Percentiles rank a stretch among this genome's conserved stretches.
Conservation (phyloP, 2,329 filamentous ascomycete species). For the Clonostachys byssicola region DNA sequence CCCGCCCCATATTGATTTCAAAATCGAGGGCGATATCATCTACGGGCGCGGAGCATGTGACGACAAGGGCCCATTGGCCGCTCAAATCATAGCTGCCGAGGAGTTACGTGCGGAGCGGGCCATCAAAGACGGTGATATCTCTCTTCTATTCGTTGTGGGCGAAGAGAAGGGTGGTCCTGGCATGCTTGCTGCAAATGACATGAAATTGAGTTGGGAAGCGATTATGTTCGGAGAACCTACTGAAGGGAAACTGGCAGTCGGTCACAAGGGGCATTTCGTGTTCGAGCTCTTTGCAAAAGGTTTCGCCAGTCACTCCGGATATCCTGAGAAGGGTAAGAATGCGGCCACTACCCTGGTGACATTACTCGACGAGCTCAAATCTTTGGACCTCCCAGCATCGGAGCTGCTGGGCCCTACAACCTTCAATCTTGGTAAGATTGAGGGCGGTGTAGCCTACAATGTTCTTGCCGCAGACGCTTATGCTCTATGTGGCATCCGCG, state of each 20-base stretch:
- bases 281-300: constrained; percentile 57
- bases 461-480: constrained; percentile 5
- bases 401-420: constrained; percentile 6
- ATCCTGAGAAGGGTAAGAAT: constrained; percentile 9
- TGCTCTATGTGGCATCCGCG: constrained; percentile 6
- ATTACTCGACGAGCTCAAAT: constrained; percentile 9
- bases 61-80: constrained; percentile 60
- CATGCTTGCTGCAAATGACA: constrained; percentile 48
- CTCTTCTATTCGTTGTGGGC: constrained; percentile 53
- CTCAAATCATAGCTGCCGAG: constrained; percentile 61
- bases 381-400: constrained; percentile 6
- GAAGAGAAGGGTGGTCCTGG: constrained; percentile 66
- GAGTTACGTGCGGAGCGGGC: constrained; percentile 5
- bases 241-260: constrained; percentile 63
- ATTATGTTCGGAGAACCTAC: constrained; percentile 74
- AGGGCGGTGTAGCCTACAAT: constrained; percentile 8
- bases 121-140: constrained; percentile 29
- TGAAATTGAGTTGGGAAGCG: constrained; percentile 49
- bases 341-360: constrained; percentile 6
- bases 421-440: constrained; percentile 7
- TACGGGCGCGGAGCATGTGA: constrained; percentile 66
- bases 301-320: constrained; percentile 38
- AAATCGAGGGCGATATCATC: constrained; percentile 35
- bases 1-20: constrained; percentile 64
- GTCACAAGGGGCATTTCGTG: constrained; percentile 66